Evolutionary conservation across 495 filamentous ascomycete genomes (phyloP), one percentile per base, ranked within the genome.

Genomic region (Lasiosphaeriaceae sp.): DNA sequence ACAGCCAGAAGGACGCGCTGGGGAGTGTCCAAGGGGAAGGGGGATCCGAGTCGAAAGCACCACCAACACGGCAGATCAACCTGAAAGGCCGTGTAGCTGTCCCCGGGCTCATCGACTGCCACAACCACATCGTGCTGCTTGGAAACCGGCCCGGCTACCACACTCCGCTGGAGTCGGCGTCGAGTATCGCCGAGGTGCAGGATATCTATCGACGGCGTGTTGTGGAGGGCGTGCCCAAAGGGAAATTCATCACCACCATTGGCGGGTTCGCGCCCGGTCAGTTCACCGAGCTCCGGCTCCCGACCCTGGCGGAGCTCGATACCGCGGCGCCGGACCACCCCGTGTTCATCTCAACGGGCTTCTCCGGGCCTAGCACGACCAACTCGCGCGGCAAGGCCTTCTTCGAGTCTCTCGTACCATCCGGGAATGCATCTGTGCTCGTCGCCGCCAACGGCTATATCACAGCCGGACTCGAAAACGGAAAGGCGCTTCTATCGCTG

Each of bases 101-200:
- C 12, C 65, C 65, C 0, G 65, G 65, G 8, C 54, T 67, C 19
- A 62, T 67, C 55, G 65, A 67, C 49, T 56, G 59, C 34, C 65
- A 67, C 51, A 67, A 67, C 48, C 65, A 67, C 48, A 55, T 67
- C 29, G 65, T 67, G 12, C 47, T 67, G 1, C 35, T 67, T 9
- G 62, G 65, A 14, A 67, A 65, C 31, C 47, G 65, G 11, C 65
- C 65, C 0, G 62, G 65, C 8, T 61, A 67, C 41, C 65, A 67
- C 44, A 64, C 61, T 7, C 65, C 65, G 12, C 53, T 67, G 6
- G 65, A 67, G 50, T 54, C 58, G 37, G 62, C 62, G 2, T 56
- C 52, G 37, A 59, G 55, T 34, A 56, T 67, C 26, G 54, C 59
- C 16, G 59, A 64, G 21, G 59, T 62, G 22, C 61, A 52, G 22